phyloP scores from a whole-genome alignment of 768 basidiomycete species.

The Russula dissimulans region DNA sequence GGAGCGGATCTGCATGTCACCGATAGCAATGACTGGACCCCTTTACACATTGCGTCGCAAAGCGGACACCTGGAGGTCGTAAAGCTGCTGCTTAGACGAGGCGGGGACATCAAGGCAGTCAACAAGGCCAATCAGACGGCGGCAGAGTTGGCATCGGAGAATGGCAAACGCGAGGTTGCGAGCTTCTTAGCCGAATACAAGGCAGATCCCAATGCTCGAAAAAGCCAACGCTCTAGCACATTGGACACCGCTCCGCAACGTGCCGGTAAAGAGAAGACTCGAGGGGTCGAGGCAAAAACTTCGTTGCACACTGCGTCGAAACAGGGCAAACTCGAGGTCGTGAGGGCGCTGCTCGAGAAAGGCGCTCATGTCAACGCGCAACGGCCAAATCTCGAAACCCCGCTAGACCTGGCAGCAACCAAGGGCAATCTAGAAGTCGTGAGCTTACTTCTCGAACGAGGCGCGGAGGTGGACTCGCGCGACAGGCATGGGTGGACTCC shows the following conservation, averaged over 20 bases:
- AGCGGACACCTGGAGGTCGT: neutral
- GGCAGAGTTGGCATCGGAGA: neutral
- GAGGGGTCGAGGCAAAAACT: too few species aligned
- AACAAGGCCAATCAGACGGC: neutral
- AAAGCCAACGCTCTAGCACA: neutral
- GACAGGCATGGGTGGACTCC: neutral
- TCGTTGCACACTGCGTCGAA: neutral
- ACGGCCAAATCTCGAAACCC: neutral
- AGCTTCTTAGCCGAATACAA: neutral
- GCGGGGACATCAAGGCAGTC: neutral
- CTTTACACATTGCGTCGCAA: neutral
- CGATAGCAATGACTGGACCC: neutral
- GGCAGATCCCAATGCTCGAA: neutral
- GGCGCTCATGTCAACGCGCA: neutral
- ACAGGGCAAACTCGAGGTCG: neutral
- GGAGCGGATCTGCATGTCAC: neutral
- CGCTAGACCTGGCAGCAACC: neutral
- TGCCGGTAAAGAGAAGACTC: neutral
- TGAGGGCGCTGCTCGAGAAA: neutral
- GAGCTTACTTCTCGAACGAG: neutral
- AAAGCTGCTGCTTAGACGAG: neutral
- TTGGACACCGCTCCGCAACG: neutral
- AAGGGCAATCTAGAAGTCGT: neutral
- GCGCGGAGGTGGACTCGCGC: constrained; percentile 1
- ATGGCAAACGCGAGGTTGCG: neutral